Conservation (phyloP, 1,284 basidiomycete genomes). For the Cystobasidiaceae sp. region DNA sequence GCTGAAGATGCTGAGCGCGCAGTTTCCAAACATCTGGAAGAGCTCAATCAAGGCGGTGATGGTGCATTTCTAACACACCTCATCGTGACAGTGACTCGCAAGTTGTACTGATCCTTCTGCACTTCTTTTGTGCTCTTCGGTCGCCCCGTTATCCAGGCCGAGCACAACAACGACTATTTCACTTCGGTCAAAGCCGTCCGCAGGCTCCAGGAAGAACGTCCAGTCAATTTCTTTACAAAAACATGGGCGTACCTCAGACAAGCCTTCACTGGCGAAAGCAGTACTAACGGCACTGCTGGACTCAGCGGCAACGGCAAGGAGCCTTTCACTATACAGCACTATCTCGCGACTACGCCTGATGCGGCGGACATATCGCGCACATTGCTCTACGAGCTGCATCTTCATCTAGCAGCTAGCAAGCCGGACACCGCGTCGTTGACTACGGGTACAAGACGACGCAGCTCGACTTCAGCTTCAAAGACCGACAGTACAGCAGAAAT, state of each 20-base stretch:
- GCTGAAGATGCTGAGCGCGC: not conserved
- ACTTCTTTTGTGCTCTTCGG: too few species aligned
- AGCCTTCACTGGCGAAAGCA: not conserved
- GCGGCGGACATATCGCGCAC: slow-evolving; percentile 2
- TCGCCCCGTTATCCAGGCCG: slow-evolving; percentile 14
- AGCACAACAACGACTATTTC: slow-evolving; percentile 26
- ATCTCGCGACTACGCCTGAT: not conserved
- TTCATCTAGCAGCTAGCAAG: slow-evolving; percentile 2
- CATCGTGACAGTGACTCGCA: too few species aligned
- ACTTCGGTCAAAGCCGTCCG: slow-evolving; percentile 14
- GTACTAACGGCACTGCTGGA: too few species aligned
- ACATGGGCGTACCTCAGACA: slow-evolving; percentile 6
- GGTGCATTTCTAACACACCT: too few species aligned
- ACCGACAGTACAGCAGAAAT: not conserved
- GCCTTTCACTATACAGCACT: not conserved
- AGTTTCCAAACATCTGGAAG: slow-evolving; percentile 22
- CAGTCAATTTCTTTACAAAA: slow-evolving; percentile 8
- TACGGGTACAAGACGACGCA: not conserved
- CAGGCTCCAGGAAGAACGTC: slow-evolving; percentile 15
- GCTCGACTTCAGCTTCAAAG: not conserved
- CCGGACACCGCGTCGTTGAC: not conserved
- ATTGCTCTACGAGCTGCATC: slow-evolving; percentile 22
- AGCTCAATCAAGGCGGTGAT: slow-evolving; percentile 28
- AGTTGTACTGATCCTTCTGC: too few species aligned
- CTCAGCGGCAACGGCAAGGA: not conserved